Percentiles rank a stretch among this genome's conserved stretches.
These are phyloP conservation scores for Anthoceros angustus DNA, from an alignment of 225 moss, liverwort and hornwort species.

Conservation along the genomic window DNA sequence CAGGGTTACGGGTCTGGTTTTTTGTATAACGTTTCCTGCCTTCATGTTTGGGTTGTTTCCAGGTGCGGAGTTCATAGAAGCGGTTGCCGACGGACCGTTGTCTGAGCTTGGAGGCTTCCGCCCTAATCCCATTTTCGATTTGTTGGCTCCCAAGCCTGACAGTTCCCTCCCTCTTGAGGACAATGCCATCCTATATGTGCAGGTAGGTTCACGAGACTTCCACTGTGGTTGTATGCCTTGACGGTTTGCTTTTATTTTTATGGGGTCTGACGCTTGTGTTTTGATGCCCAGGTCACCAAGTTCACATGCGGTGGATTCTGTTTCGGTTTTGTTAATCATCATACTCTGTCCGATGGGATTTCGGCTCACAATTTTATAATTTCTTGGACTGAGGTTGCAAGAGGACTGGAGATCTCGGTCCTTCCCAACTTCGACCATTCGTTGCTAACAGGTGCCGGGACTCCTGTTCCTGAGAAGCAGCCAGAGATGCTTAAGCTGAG, in stretches of 20 bases:
- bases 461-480: conserved; percentile 13
- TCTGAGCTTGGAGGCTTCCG: conserved; percentile 18
- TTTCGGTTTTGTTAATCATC: conserved; percentile 29
- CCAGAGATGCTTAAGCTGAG: conserved; percentile 21
- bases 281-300: conserved; percentile 19
- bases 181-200: conserved; percentile 16
- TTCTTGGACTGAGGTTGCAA: conserved; percentile 34
- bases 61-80: conserved; percentile 27
- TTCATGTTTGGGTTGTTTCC: not conserved
- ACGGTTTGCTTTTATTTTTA: not conserved
- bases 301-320: conserved; percentile 40
- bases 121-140: conserved; percentile 15
- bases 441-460: conserved; percentile 20
- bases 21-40: not conserved
- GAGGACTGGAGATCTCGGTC: conserved; percentile 20
- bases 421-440: conserved; percentile 25
- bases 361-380: conserved; percentile 25
- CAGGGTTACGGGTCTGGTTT: too few species aligned
- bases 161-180: conserved; percentile 15
- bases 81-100: conserved; percentile 17
- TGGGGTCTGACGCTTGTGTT: not conserved
- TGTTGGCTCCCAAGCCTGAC: conserved; percentile 14
- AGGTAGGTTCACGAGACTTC: conserved; percentile 3
- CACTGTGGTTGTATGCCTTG: not conserved
- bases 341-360: conserved; percentile 35